These are phyloP conservation scores for Naumovozyma dairenensis DNA, from an alignment of 805 yeast species.

Conservation along the genomic window DNA sequence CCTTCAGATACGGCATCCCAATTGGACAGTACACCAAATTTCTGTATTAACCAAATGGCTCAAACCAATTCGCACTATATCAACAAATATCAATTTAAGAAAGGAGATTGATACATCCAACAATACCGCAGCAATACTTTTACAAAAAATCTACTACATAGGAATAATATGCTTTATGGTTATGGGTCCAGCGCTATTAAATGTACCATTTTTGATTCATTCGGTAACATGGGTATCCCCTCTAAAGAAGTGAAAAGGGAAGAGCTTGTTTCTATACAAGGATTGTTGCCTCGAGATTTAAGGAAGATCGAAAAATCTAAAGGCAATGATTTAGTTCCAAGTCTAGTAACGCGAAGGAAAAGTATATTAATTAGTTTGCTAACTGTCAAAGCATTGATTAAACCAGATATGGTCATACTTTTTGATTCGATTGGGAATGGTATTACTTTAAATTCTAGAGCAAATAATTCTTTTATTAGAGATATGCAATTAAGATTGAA, in stretches of 20 bases:
- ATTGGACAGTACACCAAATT: too few relatives aligned
- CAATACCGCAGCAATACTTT: slow-evolving; percentile 23
- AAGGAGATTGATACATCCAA: too few relatives aligned
- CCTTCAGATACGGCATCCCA: too few relatives aligned
- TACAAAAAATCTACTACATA: slow-evolving; percentile 33
- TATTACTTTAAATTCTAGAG: slow-evolving; percentile 19
- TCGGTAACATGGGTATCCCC: slow-evolving; percentile 61
- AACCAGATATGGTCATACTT: slow-evolving; percentile 59
- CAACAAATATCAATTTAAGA: too few relatives aligned
- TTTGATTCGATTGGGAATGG: slow-evolving; percentile 44
- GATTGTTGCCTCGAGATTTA: slow-evolving; percentile 78
- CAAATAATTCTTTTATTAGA: slow-evolving; percentile 20
- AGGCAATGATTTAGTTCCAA: slow-evolving; percentile 59
- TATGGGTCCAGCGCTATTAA: slow-evolving; percentile 39
- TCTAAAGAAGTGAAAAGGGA: slow-evolving; percentile 67
- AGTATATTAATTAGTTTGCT: slow-evolving; percentile 68
- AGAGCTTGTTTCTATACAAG: slow-evolving; percentile 62
- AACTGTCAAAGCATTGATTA: slow-evolving; percentile 72
- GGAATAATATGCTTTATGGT: slow-evolving; percentile 27
- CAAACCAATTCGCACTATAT: too few relatives aligned
- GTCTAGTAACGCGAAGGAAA: slow-evolving; percentile 63
- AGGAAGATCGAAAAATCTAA: slow-evolving; percentile 73
- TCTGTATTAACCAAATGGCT: too few relatives aligned
- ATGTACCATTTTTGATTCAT: slow-evolving; percentile 69
- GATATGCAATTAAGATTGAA: slow-evolving; percentile 17